These are phyloP conservation scores for Kernera saxatilis DNA, from an alignment of 345 rosid species.

Conservation along the genomic window DNA sequence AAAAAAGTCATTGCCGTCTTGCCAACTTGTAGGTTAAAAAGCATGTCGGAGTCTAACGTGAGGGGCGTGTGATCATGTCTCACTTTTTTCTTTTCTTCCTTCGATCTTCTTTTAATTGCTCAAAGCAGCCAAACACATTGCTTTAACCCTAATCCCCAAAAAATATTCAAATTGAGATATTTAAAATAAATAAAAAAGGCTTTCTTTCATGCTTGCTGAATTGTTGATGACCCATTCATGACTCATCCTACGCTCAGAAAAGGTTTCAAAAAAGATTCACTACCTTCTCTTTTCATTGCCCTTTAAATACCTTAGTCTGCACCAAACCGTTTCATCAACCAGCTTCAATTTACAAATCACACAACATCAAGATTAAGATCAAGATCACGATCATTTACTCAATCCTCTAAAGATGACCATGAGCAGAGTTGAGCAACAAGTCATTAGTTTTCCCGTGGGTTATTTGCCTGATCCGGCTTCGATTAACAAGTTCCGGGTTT, in stretches of 20 bases:
- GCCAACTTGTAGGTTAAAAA: conserved; percentile 6
- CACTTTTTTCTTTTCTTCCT: background rate
- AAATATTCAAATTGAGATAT: background rate
- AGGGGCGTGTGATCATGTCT: conserved; percentile 26
- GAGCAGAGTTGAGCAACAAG: conserved; percentile 27
- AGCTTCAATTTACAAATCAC: conserved; percentile 3
- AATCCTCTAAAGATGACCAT: conserved; percentile 11
- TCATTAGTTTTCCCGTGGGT: conserved; percentile 27
- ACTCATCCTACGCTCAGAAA: conserved; percentile 20
- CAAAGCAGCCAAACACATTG: conserved; percentile 24
- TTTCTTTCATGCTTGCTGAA: conserved; percentile 11
- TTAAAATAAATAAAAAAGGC: background rate
- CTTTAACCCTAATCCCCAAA: background rate
- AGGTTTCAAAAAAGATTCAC: background rate
- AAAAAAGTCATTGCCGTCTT: background rate
- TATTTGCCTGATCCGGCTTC: conserved; percentile 35
- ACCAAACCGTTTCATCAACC: conserved; percentile 6
- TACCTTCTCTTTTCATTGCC: conserved; percentile 4
- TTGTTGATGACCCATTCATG: conserved; percentile 28
- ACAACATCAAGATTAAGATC: background rate
- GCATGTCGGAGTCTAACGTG: conserved; percentile 28
- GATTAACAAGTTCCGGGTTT: conserved; percentile 18
- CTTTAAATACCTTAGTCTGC: conserved; percentile 19
- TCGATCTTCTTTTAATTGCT: background rate
- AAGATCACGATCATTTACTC: background rate